Percentiles rank a stretch among this genome's conserved stretches.
These are phyloP conservation scores for Moniliella sp. DNA, from an alignment of 1,284 basidiomycete genomes.

Conservation along the genomic window DNA sequence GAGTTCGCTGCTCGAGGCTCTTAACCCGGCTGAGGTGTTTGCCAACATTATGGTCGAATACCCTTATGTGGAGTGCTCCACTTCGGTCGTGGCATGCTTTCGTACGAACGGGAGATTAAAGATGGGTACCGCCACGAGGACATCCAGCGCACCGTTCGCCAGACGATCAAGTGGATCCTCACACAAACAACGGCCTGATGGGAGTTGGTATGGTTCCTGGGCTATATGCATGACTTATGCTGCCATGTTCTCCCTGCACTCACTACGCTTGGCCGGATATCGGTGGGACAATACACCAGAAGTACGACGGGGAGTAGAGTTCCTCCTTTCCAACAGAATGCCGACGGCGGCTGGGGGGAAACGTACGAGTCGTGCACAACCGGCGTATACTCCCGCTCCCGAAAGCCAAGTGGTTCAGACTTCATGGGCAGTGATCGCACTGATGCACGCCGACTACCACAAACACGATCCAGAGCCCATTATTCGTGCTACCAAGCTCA, in stretches of 20 bases:
- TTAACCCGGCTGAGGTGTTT: constrained; percentile 32
- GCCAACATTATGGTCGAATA: constrained; percentile 23
- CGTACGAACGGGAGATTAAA: constrained; percentile 57
- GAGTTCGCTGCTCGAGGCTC: constrained; percentile 43
- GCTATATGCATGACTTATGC: constrained; percentile 43
- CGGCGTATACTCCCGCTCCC: constrained; percentile 63
- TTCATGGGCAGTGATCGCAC: constrained; percentile 72
- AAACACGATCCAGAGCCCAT: constrained; percentile 56
- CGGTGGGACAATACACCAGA: constrained; percentile 56
- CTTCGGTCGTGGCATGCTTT: constrained; percentile 38
- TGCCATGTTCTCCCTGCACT: constrained; percentile 84
- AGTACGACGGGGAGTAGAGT: constrained; percentile 59
- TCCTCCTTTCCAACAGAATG: constrained; percentile 59
- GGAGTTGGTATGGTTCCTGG: constrained; percentile 91
- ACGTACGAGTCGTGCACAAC: constrained; percentile 54
- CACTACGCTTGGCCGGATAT: constrained; percentile 67
- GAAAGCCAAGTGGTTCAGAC: constrained; percentile 78
- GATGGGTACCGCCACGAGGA: constrained; percentile 55
- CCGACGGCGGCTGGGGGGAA: constrained; percentile 98
- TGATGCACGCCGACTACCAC: constrained; percentile 58
- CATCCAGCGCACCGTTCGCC: constrained; percentile 44
- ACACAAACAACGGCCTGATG: constrained; percentile 56
- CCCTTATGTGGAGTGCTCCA: constrained; percentile 42
- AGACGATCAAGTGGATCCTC: constrained; percentile 64
- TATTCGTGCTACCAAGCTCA: constrained; percentile 54